phyloP scores from a whole-genome alignment of 164 flowering plant species.

The Nelumbo lutea region DNA sequence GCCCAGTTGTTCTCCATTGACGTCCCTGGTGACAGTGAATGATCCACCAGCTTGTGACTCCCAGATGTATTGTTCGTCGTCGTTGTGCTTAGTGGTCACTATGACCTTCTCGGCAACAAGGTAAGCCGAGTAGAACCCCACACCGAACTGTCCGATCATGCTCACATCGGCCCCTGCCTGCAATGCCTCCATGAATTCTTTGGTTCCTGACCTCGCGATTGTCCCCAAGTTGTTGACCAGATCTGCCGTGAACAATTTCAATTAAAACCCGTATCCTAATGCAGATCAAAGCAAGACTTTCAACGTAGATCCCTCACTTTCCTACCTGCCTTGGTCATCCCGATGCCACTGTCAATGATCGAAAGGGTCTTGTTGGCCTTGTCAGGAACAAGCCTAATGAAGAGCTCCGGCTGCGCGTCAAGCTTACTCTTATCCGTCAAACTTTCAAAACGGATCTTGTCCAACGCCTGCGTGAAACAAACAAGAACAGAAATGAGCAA shows the following conservation, averaged over 20 bases:
- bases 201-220: constrained; percentile 59
- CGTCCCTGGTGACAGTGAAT: constrained; percentile 44
- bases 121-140: constrained; percentile 50
- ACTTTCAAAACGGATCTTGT: constrained; percentile 44
- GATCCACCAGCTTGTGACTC: constrained; percentile 57
- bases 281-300: background rate
- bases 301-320: background rate
- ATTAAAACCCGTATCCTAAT: background rate
- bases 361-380: constrained; percentile 38
- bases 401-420: constrained; percentile 42
- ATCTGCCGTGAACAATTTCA: constrained; percentile 15
- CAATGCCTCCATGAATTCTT: constrained; percentile 61
- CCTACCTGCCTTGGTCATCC: constrained; percentile 31
- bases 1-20: constrained; percentile 38
- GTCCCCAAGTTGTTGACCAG: constrained; percentile 63
- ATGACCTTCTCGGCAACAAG: constrained; percentile 57
- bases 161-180: constrained; percentile 58
- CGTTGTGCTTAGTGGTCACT: constrained; percentile 58
- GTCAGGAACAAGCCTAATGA: constrained; percentile 39
- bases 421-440: constrained; percentile 43
- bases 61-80: constrained; percentile 57
- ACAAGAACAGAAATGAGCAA: background rate
- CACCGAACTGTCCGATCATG: constrained; percentile 59
- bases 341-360: constrained; percentile 33
- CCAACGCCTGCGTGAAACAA: constrained; percentile 22